Percentiles rank a stretch among this genome's conserved stretches.
Evolutionary conservation across 345 rosid species (phyloP).

Genomic region (Cardamine chenopodiifolia): DNA sequence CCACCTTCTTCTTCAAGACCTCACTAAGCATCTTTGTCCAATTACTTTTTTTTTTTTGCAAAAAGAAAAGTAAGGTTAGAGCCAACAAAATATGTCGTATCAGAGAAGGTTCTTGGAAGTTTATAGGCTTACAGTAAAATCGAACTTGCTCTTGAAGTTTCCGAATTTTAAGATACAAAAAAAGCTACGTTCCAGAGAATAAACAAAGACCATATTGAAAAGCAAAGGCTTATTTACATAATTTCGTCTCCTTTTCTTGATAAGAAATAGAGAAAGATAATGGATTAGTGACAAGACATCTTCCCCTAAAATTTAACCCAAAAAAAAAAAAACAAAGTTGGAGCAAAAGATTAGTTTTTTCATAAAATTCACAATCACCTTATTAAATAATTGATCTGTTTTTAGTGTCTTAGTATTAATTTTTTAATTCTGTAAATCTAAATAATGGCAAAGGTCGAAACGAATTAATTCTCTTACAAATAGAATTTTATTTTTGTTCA

Average conservation of each 20-base stretch:
- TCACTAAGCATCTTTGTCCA: not conserved
- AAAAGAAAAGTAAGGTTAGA: not conserved
- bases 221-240: not conserved
- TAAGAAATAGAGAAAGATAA: not conserved
- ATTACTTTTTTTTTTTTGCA: too few relatives aligned
- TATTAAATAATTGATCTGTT: too few relatives aligned
- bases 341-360: too few relatives aligned
- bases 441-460: too few relatives aligned
- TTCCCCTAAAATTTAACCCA: not conserved
- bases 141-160: conserved; percentile 14
- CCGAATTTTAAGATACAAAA: not conserved
- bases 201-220: not conserved
- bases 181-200: not conserved
- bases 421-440: too few relatives aligned
- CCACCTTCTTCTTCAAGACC: not conserved
- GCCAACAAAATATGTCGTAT: not conserved
- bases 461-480: too few relatives aligned
- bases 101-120: conserved; percentile 7
- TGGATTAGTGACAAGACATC: not conserved
- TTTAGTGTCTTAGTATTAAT: too few relatives aligned
- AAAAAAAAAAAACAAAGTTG: too few relatives aligned
- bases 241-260: not conserved
- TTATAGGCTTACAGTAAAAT: conserved; percentile 1
- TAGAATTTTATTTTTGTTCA: too few relatives aligned
- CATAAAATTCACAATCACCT: too few relatives aligned